Evolutionary conservation across 2,329 filamentous ascomycete genomes (phyloP), one percentile per base, ranked within the genome.

Genomic region (Talaromyces atroroseus): DNA sequence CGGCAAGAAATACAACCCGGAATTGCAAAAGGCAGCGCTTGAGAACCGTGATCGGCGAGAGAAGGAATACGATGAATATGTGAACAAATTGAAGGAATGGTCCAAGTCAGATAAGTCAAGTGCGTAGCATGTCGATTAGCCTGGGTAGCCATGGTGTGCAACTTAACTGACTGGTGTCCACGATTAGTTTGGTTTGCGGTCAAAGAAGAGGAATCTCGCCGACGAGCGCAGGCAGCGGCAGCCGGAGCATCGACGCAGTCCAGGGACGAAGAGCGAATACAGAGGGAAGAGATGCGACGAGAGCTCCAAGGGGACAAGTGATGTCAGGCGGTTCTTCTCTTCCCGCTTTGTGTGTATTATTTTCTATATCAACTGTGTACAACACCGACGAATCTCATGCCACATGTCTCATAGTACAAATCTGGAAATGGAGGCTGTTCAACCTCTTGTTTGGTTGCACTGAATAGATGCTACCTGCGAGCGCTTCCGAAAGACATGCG

Each of bases 71-170:
- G 89, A 96, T 68, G 82, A 91, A 56, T 97, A 96, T 67, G 88
- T 96, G 26, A 81, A 69, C 49, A 85, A 86, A 65, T 74, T 99
- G 69, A 96, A 95, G 79, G 84, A 92, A 65, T 90, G 92, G 71
- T 89, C 90, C 24, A 95, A 92, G 76, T 94, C 88, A 14, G 87
- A 95, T 68, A 96, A 92, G 76, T 89, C 89, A 45, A 95, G 91
- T 95, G 80, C 59, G 70, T 68, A 26, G 26, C 26, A 29, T 29
- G 26, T 29, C 26, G 5, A 29, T 29, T 2, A 29, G 26, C 2
- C 8, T 29, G 26, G 26, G 5, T 8, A 29, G 5, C n/a, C n/a
- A 11, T 29, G 11, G 26, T 2, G 6, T 29, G 8, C 5, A 29
- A 11, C 26, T 29, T 29, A 29, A 16, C 32, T 36, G 32, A 36